Conservation (phyloP, 257 asterid species). For the Scutellaria barbata region DNA sequence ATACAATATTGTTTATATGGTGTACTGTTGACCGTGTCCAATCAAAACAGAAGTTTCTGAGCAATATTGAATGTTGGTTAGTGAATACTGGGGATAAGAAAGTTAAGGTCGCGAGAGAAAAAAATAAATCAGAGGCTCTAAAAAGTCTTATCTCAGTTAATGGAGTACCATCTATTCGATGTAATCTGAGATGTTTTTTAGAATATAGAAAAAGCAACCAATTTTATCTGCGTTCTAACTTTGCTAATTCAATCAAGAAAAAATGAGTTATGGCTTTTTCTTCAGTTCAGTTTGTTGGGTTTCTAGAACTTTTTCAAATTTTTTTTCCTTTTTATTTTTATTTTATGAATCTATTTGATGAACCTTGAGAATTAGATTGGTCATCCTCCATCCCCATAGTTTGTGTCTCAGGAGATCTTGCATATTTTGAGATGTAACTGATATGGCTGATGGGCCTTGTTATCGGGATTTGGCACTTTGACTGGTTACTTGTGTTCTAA, state of each 20-base stretch:
- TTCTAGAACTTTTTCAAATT: not conserved
- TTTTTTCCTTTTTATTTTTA: not conserved
- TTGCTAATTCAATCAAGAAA: slow-evolving; percentile 14
- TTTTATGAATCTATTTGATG: not conserved
- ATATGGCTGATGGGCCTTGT: slow-evolving; percentile 7
- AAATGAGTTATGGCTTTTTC: not conserved
- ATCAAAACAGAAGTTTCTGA: slow-evolving; percentile 20
- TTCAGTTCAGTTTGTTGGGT: slow-evolving; percentile 9
- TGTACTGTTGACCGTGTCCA: no score
- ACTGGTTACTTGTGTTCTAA: slow-evolving; percentile 10
- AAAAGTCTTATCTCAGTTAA: not conserved
- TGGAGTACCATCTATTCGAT: not conserved
- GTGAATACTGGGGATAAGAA: slow-evolving; percentile 10
- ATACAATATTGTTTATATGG: no score
- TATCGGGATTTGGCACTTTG: not conserved
- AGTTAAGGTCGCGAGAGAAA: not conserved
- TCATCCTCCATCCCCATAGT: not conserved
- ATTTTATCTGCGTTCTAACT: slow-evolving; percentile 11
- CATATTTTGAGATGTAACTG: slow-evolving; percentile 17
- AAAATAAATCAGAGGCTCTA: not conserved
- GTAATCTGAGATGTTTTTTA: not conserved
- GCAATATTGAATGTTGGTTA: not conserved
- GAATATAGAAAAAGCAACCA: slow-evolving; percentile 8
- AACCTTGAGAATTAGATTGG: not conserved
- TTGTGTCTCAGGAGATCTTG: not conserved